Conservation (phyloP, 345 rosid species). For the Rhizophora apiculata region DNA sequence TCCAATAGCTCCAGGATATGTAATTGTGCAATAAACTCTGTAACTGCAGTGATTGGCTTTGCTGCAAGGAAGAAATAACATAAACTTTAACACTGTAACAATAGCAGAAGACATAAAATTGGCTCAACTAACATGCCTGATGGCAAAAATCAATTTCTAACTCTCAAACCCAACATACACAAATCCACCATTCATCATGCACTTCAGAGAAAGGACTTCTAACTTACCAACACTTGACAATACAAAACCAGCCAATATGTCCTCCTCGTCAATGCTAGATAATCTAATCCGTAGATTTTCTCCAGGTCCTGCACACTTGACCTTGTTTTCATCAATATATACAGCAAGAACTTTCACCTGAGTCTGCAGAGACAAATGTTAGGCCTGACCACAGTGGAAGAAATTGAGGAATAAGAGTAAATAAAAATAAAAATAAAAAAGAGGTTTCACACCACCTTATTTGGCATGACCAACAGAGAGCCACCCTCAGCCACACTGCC, state of each 20-base stretch:
- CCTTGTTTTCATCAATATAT: slow-evolving; percentile 73
- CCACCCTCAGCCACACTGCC: slow-evolving; percentile 88
- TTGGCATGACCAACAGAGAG: slow-evolving; percentile 85
- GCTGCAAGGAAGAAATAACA: slow-evolving; percentile 44
- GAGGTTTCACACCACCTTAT: slow-evolving; percentile 50
- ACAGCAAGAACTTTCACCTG: slow-evolving; percentile 73
- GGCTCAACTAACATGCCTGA: not conserved
- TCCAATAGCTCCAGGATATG: slow-evolving; percentile 91
- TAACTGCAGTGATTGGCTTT: slow-evolving; percentile 57
- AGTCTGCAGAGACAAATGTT: slow-evolving; percentile 42
- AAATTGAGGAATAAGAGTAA: not conserved
- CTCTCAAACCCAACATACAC: not conserved
- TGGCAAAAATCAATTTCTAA: not conserved
- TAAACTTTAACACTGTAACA: slow-evolving; percentile 2
- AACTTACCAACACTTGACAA: slow-evolving; percentile 77
- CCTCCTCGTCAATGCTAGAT: slow-evolving; percentile 92
- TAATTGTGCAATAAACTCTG: slow-evolving; percentile 83
- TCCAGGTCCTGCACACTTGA: slow-evolving; percentile 85
- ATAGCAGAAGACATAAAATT: not conserved
- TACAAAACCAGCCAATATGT: slow-evolving; percentile 82
- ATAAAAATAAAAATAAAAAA: not conserved
- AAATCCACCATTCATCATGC: not conserved
- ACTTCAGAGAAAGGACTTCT: not conserved
- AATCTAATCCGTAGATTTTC: slow-evolving; percentile 81
- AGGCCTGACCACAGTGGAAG: not conserved